Percentiles rank a stretch among this genome's conserved stretches.
Evolutionary conservation across 495 filamentous ascomycete species (phyloP).

Genomic region (Hamigera avellanea): DNA sequence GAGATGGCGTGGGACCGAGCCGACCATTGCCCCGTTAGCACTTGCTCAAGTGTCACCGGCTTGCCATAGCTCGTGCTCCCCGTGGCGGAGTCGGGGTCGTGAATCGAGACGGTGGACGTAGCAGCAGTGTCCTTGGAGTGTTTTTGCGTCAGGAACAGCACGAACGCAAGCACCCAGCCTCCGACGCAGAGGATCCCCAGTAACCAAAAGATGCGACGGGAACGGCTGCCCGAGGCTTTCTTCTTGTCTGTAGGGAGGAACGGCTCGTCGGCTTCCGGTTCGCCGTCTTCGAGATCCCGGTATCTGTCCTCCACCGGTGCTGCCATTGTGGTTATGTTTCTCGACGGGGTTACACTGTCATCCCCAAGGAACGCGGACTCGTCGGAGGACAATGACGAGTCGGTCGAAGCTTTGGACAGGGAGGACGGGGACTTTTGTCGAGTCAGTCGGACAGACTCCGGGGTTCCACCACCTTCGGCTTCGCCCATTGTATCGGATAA

Average conservation of each 20-base stretch:
- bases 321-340: not conserved
- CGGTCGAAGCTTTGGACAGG: slow-evolving; percentile 22
- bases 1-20: slow-evolving; percentile 58
- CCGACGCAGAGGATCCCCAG: slow-evolving; percentile 54
- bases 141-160: slow-evolving; percentile 55
- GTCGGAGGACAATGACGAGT: slow-evolving; percentile 30
- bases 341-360: slow-evolving; percentile 8
- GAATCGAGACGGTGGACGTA: slow-evolving; percentile 12
- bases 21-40: slow-evolving; percentile 62
- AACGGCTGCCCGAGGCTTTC: slow-evolving; percentile 18
- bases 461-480: slow-evolving; percentile 13
- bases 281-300: slow-evolving; percentile 29
- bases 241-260: slow-evolving; percentile 11
- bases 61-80: slow-evolving; percentile 56
- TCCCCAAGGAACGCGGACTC: slow-evolving; percentile 22
- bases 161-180: slow-evolving; percentile 70
- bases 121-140: slow-evolving; percentile 12
- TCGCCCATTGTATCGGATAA: slow-evolving; percentile 19
- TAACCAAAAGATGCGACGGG: slow-evolving; percentile 56
- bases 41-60: slow-evolving; percentile 69
- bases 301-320: slow-evolving; percentile 14
- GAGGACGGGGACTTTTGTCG: slow-evolving; percentile 17
- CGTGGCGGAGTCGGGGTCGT: slow-evolving; percentile 56
- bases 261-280: slow-evolving; percentile 15
- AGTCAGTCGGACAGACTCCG: slow-evolving; percentile 17